Base-by-base conservation (phyloP, 1,284 basidiomycete species). In the Leccinum solheimii region DNA sequence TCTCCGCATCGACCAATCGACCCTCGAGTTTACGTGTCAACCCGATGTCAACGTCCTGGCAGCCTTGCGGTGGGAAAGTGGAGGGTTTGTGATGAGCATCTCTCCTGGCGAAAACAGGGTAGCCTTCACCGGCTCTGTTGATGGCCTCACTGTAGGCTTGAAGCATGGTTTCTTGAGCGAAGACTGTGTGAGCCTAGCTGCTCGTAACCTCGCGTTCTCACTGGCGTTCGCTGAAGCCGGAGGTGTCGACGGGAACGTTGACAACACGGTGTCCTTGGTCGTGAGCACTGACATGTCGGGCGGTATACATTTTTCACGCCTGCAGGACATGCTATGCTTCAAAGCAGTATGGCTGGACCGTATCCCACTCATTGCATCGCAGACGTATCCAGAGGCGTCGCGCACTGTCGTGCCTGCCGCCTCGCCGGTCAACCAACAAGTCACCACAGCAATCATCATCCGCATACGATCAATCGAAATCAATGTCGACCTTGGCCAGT, bases 271-370 rank as follows among this genome's bases (percentile, higher is more conserved):
- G 16, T 91, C 90, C 1, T 75, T 91, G 21, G 81, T 88, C 4
- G 71, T 92, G 7, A 91, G 91, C 70, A 93, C 91, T 1, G 88
- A 92, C 70, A 84, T 94, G 64, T 79, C 86, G 7, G 91, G 90
- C 0, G 84, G 79, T 5, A 80, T 92, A 36, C 85, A 87, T 19
- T 91, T 95, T 70, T 91, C 91, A 10, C 85, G 93, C 14, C 72
- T 95, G 16, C 92, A 94, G 72, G 93, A 95, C 69, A 85, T 94
- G 53, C 79, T 95, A 30, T 93, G 91, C 73, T 92, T 95, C 81
- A 94, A 94, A 73, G 92, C 92, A 1, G 91, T 95, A 19, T 95
- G 92, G 92, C 73, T 95, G 51, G 93, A 95, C 69, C 86, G 87
- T 48, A 92, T 95, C 43, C 91, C 92, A 0, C 75, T 91, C 3